A percentile compares a stretch with the other conserved stretches of the same genome.
Evolutionary conservation across 306 rosid species (phyloP).

Genomic region (Astragalus glycyphyllos): DNA sequence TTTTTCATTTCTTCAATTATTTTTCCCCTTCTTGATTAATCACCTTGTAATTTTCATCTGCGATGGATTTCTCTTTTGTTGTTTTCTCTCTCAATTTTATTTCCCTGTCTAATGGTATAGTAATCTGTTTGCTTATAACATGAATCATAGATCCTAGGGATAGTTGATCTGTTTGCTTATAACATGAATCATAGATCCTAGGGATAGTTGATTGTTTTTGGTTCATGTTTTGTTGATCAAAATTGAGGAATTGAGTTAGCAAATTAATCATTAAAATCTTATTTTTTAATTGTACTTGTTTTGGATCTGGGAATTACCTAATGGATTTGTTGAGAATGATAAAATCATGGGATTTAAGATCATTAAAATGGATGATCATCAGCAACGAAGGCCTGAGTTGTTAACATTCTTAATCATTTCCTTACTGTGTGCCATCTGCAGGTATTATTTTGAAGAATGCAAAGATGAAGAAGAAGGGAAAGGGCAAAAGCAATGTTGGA

Average conservation of each 20-base stretch:
- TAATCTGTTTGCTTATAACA: conserved; percentile 12
- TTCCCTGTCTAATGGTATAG: not conserved
- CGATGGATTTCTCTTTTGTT: no score
- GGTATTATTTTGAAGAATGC: conserved; percentile 88
- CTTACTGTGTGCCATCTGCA: conserved; percentile 41
- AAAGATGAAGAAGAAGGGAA: conserved; percentile 76
- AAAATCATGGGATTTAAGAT: not conserved
- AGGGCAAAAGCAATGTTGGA: conserved; percentile 53
- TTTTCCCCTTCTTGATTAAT: no score
- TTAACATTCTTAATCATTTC: conserved; percentile 18
- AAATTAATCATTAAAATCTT: not conserved
- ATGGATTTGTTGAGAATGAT: conserved; percentile 4
- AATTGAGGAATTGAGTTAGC: conserved; percentile 32
- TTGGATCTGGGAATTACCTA: conserved; percentile 32
- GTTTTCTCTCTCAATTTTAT: no score
- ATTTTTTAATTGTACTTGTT: not conserved
- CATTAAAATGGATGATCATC: conserved; percentile 16
- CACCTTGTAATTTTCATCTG: no score
- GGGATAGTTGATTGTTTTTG: not conserved
- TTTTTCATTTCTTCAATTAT: conserved; percentile 8
- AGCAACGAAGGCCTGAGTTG: not conserved
- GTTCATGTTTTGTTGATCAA: conserved; percentile 1
- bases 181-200: conserved; percentile 32
- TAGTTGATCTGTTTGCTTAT: not conserved
- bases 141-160: conserved; percentile 29